Base-by-base conservation (phyloP, 1,139 yeast genomes). In the Diutina pseudorugosa region DNA sequence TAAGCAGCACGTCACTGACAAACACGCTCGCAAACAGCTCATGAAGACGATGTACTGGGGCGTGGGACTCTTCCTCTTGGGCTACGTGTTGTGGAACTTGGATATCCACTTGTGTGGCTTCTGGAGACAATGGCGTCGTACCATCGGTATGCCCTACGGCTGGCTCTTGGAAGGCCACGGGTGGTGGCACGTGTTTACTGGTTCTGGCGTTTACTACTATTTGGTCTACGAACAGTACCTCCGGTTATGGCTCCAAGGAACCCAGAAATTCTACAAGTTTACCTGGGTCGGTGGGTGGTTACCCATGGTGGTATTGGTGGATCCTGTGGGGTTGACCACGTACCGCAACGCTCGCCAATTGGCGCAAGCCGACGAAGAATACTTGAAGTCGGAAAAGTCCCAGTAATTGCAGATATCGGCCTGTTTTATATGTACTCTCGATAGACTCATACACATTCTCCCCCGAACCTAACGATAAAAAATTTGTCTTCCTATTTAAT, bases 161-260 rank as follows among this genome's bases (percentile, higher is more conserved):
- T 79, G 89, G 57, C 59, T 93, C 11, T 73, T 93, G 43, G 98
- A 93, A 65, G 86, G 96, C 40, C 98, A 93, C 64, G 96, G 95
- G 18, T 93, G 98, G 98, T 93, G 98, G 98, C 98, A 93, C 64
- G 71, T 88, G 36, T 76, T 88, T 57, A 88, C 95, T 0, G 95
- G 95, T 2, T 71, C 82, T 12, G 96, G 95, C 1, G 73, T 76
- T 12, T 76, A 76, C 59, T 73, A 63, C 59, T 74, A 72, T 56
- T 68, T 77, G 56, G 88, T 88, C 16, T 88, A 87, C 65, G 81
- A 76, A 61, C 89, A 86, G 65, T 85, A 83, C 62, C 70, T 87
- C 60, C 77, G 94, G 58, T 70, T 81, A 49, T 79, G 79, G 63
- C 72, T 83, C 57, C 73, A 75, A 49, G 81, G 80, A 18, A 71